These are phyloP conservation scores for Fusarium buxicola DNA, from an alignment of 2,329 filamentous ascomycete genomes.

Conservation along the genomic window DNA sequence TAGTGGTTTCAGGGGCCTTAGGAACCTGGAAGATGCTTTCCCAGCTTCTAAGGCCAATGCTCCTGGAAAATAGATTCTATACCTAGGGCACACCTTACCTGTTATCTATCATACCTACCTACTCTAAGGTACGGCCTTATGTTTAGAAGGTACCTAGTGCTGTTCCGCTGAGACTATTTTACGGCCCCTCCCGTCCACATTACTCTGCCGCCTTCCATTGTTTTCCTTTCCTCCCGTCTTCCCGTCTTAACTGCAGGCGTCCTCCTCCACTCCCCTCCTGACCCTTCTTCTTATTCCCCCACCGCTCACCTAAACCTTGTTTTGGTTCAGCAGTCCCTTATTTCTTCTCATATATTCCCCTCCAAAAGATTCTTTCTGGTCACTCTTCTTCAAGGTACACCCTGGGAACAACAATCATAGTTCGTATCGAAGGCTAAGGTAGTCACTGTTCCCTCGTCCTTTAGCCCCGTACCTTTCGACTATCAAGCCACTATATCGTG, in stretches of 20 bases:
- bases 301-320: neutral
- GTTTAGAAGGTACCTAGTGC: too few relatives aligned
- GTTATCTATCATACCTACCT: too few relatives aligned
- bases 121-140: too few relatives aligned
- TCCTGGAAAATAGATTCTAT: too few relatives aligned
- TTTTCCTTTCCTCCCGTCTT: neutral
- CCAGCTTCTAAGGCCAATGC: too few relatives aligned
- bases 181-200: too few relatives aligned
- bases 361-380: neutral
- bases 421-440: neutral
- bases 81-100: too few relatives aligned
- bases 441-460: slow-evolving; percentile 1
- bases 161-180: neutral
- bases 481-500: neutral
- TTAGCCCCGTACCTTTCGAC: neutral
- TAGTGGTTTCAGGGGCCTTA: too few relatives aligned
- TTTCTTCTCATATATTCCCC: neutral
- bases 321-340: neutral
- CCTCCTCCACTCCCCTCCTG: neutral
- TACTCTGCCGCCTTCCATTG: neutral
- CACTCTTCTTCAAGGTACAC: neutral
- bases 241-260: neutral
- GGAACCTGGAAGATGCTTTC: too few relatives aligned
- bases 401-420: neutral
- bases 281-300: slow-evolving; percentile 4